Percentiles rank a stretch among this genome's conserved stretches.
These are phyloP conservation scores for Vitis riparia DNA, from an alignment of 164 flowering plant genomes.

Conservation along the genomic window DNA sequence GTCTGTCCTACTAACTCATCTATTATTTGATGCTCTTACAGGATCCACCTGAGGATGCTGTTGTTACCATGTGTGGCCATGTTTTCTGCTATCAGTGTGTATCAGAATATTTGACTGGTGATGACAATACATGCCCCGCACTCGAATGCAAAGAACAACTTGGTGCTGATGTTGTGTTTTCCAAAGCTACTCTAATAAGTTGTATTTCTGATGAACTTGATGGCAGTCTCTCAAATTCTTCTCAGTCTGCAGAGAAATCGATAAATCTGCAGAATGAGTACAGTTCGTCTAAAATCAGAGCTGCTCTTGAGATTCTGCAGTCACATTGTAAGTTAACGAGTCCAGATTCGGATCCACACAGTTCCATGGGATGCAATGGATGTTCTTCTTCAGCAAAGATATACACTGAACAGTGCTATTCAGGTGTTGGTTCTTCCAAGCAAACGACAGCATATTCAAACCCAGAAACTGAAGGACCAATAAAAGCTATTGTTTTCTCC, in stretches of 20 bases:
- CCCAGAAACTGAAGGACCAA: conserved; percentile 29
- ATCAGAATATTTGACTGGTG: conserved; percentile 76
- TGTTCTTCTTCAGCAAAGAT: conserved; percentile 18
- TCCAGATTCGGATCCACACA: conserved; percentile 12
- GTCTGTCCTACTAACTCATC: background rate
- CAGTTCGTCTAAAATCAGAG: conserved; percentile 76
- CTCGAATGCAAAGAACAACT: conserved; percentile 65
- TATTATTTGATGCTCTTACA: conserved; percentile 28
- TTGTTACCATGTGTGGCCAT: conserved; percentile 87
- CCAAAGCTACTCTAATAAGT: conserved; percentile 60
- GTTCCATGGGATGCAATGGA: conserved; percentile 22
- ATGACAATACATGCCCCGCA: conserved; percentile 77
- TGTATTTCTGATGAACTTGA: conserved; percentile 45
- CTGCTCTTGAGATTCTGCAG: conserved; percentile 64
- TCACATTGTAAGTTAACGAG: conserved; percentile 31
- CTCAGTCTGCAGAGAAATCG: conserved; percentile 35
- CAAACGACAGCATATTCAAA: conserved; percentile 10
- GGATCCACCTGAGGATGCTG: conserved; percentile 97
- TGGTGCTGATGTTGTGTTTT: conserved; percentile 64
- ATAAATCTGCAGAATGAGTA: conserved; percentile 35
- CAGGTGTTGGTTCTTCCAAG: conserved; percentile 13
- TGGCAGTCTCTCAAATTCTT: conserved; percentile 24
- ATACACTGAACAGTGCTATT: conserved; percentile 8
- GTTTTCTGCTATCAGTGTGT: conserved; percentile 95
- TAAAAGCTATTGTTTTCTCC: conserved; percentile 86